Percentiles rank a stretch among this genome's conserved stretches.
Evolutionary conservation across 352 stramenopile species (phyloP).

Genomic region (Globisporangium polare): DNA sequence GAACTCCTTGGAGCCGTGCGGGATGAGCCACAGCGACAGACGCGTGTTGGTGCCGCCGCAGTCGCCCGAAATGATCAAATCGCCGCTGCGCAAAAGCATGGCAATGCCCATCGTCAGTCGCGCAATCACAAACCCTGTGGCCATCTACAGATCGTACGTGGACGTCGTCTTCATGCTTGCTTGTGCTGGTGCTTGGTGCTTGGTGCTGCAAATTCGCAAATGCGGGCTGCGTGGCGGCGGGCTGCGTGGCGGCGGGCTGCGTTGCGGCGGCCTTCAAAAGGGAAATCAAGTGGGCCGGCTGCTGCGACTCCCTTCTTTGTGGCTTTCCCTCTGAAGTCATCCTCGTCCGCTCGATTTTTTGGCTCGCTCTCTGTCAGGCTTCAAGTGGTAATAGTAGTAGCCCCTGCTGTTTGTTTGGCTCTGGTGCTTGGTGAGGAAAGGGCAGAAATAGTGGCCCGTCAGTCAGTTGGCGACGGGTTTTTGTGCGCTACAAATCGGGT

Average conservation of each 20-base stretch:
- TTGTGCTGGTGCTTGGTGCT: neutral
- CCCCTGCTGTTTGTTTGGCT: neutral
- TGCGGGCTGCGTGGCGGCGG: neutral
- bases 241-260: too few relatives aligned
- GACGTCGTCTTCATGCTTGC: neutral
- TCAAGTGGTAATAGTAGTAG: neutral
- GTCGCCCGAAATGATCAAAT: constrained; percentile 90
- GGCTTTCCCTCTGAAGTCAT: neutral
- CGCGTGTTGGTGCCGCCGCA: constrained; percentile 97
- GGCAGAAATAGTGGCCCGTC: too few relatives aligned
- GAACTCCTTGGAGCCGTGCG: constrained; percentile 49
- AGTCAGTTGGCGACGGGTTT: too few relatives aligned
- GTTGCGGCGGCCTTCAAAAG: neutral
- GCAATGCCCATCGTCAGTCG: neutral
- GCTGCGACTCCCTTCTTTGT: neutral
- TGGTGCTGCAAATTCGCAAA: constrained; percentile 5
- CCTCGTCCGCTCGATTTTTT: neutral
- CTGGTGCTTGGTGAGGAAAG: neutral
- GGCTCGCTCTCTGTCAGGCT: neutral
- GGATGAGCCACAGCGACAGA: constrained; percentile 87
- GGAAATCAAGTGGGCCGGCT: neutral
- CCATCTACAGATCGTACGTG: neutral
- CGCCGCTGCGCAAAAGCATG: constrained; percentile 27
- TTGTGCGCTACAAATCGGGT: too few relatives aligned
- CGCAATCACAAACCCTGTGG: neutral